Evolutionary conservation across 164 flowering plant genomes (phyloP).

Genomic region (Taxillus chinensis): DNA sequence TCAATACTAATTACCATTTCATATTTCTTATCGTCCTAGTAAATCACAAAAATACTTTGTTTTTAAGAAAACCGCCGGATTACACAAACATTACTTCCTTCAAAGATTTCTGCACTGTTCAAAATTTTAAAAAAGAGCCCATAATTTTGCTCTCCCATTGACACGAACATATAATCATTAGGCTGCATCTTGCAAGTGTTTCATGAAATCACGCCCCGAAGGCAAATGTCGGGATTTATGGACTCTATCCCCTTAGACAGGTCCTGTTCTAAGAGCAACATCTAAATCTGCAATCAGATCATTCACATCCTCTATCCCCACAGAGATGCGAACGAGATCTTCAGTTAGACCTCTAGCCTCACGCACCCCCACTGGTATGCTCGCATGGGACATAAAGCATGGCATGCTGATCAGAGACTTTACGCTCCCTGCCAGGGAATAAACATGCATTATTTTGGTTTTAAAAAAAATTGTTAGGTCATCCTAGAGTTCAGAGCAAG

Average conservation of each 20-base stretch:
- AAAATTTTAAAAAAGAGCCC: too few relatives aligned
- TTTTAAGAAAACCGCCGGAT: too few relatives aligned
- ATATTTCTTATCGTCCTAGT: too few relatives aligned
- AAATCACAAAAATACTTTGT: too few relatives aligned
- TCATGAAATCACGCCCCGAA: background rate
- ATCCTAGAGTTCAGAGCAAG: background rate
- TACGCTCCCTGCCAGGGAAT: slow-evolving; percentile 60
- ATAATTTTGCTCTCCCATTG: too few relatives aligned
- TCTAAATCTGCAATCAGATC: slow-evolving; percentile 88
- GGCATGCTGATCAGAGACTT: slow-evolving; percentile 98
- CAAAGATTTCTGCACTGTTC: too few relatives aligned
- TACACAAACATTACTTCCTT: too few relatives aligned
- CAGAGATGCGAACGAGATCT: slow-evolving; percentile 93
- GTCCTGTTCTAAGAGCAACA: slow-evolving; percentile 70
- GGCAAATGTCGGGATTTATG: background rate
- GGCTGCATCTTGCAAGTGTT: too few relatives aligned
- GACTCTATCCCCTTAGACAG: slow-evolving; percentile 19
- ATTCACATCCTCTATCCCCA: slow-evolving; percentile 86
- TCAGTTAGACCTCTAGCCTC: slow-evolving; percentile 87
- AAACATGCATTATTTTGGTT: background rate
- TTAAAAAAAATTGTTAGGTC: background rate
- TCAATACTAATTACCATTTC: too few relatives aligned
- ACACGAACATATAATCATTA: too few relatives aligned
- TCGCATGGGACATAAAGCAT: slow-evolving; percentile 98
- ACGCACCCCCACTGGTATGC: slow-evolving; percentile 79